Percentiles rank a stretch among this genome's conserved stretches.
Evolutionary conservation across 2,329 filamentous ascomycete genomes (phyloP).

Genomic region (Nemania bipapillata): DNA sequence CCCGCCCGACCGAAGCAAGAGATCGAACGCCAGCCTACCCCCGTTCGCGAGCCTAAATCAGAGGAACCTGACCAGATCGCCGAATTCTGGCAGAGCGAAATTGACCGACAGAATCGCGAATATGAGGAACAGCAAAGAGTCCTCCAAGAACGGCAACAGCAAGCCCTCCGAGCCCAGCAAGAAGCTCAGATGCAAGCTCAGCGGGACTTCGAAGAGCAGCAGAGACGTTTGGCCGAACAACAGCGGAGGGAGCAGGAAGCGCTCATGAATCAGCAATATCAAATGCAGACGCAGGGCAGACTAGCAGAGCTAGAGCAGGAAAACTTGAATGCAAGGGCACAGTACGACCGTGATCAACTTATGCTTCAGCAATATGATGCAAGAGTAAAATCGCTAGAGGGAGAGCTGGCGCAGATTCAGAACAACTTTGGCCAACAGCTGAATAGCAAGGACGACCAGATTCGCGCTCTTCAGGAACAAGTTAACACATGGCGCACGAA

Average conservation of each 20-base stretch:
- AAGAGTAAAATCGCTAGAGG: slow-evolving; percentile 90
- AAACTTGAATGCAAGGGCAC: slow-evolving; percentile 90
- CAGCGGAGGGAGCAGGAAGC: slow-evolving; percentile 91
- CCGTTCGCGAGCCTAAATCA: slow-evolving; percentile 72
- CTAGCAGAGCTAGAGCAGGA: slow-evolving; percentile 94
- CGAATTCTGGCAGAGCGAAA: slow-evolving; percentile 96
- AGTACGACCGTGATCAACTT: slow-evolving; percentile 96
- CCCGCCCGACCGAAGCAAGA: slow-evolving; percentile 82
- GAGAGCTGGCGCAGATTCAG: slow-evolving; percentile 83
- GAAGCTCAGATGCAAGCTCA: slow-evolving; percentile 86
- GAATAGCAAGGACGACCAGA: slow-evolving; percentile 91
- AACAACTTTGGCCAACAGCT: slow-evolving; percentile 86
- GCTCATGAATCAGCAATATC: slow-evolving; percentile 84
- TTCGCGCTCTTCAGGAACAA: slow-evolving; percentile 91
- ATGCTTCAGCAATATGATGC: slow-evolving; percentile 97
- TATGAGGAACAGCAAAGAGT: slow-evolving; percentile 94
- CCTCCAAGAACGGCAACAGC: slow-evolving; percentile 85
- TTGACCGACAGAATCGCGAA: slow-evolving; percentile 89
- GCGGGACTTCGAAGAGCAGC: slow-evolving; percentile 95
- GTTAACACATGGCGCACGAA: slow-evolving; percentile 98
- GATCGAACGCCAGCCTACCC: slow-evolving; percentile 74
- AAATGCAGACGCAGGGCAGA: slow-evolving; percentile 94
- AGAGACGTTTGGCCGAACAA: slow-evolving; percentile 85
- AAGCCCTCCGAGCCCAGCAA: slow-evolving; percentile 82
- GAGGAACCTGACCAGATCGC: slow-evolving; percentile 94